Evolutionary conservation across 2,329 filamentous ascomycete species (phyloP), one percentile per base, ranked within the genome.

Genomic region (Diaporthe velutina): DNA sequence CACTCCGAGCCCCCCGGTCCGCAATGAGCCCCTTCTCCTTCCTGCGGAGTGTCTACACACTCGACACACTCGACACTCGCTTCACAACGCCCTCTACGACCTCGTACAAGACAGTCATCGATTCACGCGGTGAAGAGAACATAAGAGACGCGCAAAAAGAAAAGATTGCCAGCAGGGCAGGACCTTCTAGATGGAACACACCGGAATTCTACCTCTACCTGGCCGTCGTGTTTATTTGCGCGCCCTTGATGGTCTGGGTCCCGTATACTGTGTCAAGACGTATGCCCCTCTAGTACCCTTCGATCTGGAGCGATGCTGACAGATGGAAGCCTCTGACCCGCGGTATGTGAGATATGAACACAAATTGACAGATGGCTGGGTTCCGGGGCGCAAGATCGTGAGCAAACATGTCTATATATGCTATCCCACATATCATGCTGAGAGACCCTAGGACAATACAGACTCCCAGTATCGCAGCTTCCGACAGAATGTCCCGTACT

Each of bases 211-310:
- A 91, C 82, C 79, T 95, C 71, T 98, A 99, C 86, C 93, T 92
- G 78, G 64, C 93, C 28, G 84, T 94, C 78, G 90, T 98, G 79
- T 76, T 88, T 40, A 81, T 90, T 8, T 88, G 87, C 73, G 88
- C 98, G 35, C 95, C 95, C 12, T 89, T 92, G 80, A 99, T 99
- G 96, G 95, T 98, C 84, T 98, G 95, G 87, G 88, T 93, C n/a
- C 93, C 93, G 13, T 94, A 95, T 78, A 91, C 94, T 84, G 95
- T 98, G 60, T 99, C 97, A 33, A 90, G 92, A 84, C 90, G 96
- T 96, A 84, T 86, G 54, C n/a, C 22, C 35, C 55, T 48, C 40
- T 17, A n/a, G 28, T 40, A 10, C 25, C 45, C 9, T 25, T 28
- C 42, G 19, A 15, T 7, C 2, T 35, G 4, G 38, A 28, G 22